These are phyloP conservation scores for Didymella exigua DNA, from an alignment of 2,329 filamentous ascomycete species.

Conservation along the genomic window DNA sequence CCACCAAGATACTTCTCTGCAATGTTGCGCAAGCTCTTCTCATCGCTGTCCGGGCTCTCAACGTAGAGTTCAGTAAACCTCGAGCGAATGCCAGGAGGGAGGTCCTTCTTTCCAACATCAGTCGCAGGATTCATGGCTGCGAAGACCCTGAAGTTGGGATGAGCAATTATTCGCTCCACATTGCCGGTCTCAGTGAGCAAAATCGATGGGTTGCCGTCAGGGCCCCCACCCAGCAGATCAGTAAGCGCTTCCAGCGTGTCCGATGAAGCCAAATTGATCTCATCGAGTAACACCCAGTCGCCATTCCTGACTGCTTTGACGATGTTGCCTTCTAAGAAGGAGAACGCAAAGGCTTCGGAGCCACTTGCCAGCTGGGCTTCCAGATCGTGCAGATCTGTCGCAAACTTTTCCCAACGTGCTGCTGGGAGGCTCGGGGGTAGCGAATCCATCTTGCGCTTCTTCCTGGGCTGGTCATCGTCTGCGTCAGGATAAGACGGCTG, in stretches of 20 bases:
- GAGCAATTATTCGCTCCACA: slow-evolving; percentile 85
- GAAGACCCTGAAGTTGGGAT: slow-evolving; percentile 93
- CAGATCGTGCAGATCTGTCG: slow-evolving; percentile 74
- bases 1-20: slow-evolving; percentile 86
- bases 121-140: slow-evolving; percentile 99
- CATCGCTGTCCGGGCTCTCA: slow-evolving; percentile 82
- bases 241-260: slow-evolving; percentile 94
- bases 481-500: slow-evolving; percentile 45
- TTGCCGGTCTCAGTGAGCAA: slow-evolving; percentile 92
- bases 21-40: slow-evolving; percentile 85
- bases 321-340: slow-evolving; percentile 94
- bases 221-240: slow-evolving; percentile 78
- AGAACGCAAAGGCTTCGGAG: slow-evolving; percentile 83
- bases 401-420: slow-evolving; percentile 81
- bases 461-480: slow-evolving; percentile 67
- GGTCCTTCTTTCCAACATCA: slow-evolving; percentile 92
- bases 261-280: slow-evolving; percentile 94
- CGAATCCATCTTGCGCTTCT: slow-evolving; percentile 70
- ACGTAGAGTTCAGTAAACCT: slow-evolving; percentile 97
- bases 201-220: slow-evolving; percentile 76
- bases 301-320: slow-evolving; percentile 95
- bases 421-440: slow-evolving; percentile 60
- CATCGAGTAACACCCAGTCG: slow-evolving; percentile 95
- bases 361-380: slow-evolving; percentile 77
- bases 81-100: slow-evolving; percentile 85